phyloP scores from a whole-genome alignment of 2,329 filamentous ascomycete species.

The Cladophialophora carrionii region DNA sequence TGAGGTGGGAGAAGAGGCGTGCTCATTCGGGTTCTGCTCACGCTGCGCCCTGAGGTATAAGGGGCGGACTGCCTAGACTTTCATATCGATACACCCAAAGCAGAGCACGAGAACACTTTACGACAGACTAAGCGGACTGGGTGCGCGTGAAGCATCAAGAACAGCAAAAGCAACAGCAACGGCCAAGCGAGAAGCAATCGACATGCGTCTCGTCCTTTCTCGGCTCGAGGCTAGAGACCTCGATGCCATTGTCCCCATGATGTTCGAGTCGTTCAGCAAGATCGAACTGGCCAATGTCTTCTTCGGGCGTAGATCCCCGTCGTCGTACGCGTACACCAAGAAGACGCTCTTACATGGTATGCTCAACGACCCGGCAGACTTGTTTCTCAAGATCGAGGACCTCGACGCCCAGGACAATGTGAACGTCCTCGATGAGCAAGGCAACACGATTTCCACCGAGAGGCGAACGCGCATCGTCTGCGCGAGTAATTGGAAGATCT shows the following conservation, averaged over 20 bases:
- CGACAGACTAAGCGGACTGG: not conserved
- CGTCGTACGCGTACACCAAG: slow-evolving; percentile 22
- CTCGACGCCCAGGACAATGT: slow-evolving; percentile 18
- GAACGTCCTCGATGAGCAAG: slow-evolving; percentile 25
- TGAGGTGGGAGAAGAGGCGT: not conserved
- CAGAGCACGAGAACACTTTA: not conserved
- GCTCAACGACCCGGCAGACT: slow-evolving; percentile 24
- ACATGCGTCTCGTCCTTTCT: slow-evolving; percentile 30
- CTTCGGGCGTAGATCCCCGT: slow-evolving; percentile 22
- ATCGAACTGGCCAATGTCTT: slow-evolving; percentile 24
- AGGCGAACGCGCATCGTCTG: slow-evolving; percentile 23
- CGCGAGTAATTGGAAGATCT: slow-evolving; percentile 31
- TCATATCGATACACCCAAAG: not conserved
- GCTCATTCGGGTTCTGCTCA: not conserved
- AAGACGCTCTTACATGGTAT: slow-evolving; percentile 19
- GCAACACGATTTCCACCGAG: slow-evolving; percentile 19
- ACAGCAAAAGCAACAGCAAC: too few relatives aligned
- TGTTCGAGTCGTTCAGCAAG: slow-evolving; percentile 25
- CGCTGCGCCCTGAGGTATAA: not conserved
- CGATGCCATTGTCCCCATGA: slow-evolving; percentile 26
- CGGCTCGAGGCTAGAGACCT: slow-evolving; percentile 25
- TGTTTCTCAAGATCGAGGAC: slow-evolving; percentile 29
- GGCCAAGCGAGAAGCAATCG: not conserved
- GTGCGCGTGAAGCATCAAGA: not conserved
- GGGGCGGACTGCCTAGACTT: not conserved